Percentiles rank a stretch among this genome's conserved stretches.
phyloP scores from a whole-genome alignment of 2,329 filamentous ascomycete species.

The Arthrobotrys pseudoclavata region DNA sequence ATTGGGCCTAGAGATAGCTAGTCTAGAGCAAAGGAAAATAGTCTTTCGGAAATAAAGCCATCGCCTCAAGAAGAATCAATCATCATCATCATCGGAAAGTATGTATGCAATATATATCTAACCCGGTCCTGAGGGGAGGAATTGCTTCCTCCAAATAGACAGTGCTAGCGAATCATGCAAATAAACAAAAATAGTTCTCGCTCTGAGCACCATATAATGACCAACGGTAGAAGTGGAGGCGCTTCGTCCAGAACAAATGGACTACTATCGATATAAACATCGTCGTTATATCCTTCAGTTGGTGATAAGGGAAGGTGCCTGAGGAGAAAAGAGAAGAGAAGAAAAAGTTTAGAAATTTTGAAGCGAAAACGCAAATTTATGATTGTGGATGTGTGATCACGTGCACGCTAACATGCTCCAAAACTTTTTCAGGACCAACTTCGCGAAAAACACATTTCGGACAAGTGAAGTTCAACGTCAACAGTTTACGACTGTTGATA shows the following conservation, averaged over 20 bases:
- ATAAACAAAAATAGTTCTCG: constrained; percentile 43
- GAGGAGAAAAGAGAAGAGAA: constrained; percentile 48
- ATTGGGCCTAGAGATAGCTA: too few species aligned
- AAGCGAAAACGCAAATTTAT: constrained; percentile 45
- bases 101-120: constrained; percentile 61
- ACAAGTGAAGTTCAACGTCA: background rate
- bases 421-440: constrained; percentile 55
- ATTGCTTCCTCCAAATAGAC: constrained; percentile 43
- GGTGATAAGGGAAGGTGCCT: constrained; percentile 61
- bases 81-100: background rate
- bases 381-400: constrained; percentile 29
- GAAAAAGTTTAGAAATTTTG: constrained; percentile 20
- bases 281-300: constrained; percentile 59
- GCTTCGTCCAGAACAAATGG: constrained; percentile 60
- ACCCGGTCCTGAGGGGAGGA: constrained; percentile 49
- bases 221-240: constrained; percentile 58
- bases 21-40: background rate
- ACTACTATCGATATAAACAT: constrained; percentile 59
- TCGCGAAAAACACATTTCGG: constrained; percentile 17
- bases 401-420: constrained; percentile 39
- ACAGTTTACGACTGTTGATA: constrained; percentile 27
- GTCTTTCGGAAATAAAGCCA: background rate
- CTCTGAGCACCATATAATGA: constrained; percentile 60
- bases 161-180: constrained; percentile 61
- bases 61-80: background rate